Evolutionary conservation across 331 rosid genomes (phyloP).

Genomic region (Cydonia oblonga): DNA sequence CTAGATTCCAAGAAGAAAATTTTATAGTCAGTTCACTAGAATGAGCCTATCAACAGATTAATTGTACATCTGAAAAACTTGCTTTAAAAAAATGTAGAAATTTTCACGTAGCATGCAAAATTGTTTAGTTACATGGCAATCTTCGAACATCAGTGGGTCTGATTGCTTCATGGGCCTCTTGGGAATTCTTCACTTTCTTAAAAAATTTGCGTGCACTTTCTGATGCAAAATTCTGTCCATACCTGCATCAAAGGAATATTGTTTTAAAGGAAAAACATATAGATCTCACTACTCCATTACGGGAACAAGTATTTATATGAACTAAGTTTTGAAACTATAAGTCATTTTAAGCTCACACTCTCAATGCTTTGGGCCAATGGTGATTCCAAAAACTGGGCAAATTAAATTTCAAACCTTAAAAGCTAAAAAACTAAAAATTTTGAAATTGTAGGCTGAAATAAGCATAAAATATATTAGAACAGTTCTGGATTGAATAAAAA

Average conservation of each 20-base stretch:
- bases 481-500: too few relatives aligned
- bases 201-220: conserved; percentile 52
- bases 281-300: neutral
- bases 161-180: conserved; percentile 99
- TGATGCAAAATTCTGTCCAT: conserved; percentile 59
- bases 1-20: conserved; percentile 35
- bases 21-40: conserved; percentile 6
- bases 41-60: neutral
- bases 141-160: conserved; percentile 80
- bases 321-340: neutral
- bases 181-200: conserved; percentile 98
- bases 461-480: neutral
- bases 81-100: neutral
- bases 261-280: neutral
- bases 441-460: neutral
- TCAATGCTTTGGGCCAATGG: neutral
- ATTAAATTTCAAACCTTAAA: neutral
- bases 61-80: neutral
- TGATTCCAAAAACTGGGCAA: neutral
- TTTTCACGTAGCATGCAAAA: neutral
- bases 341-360: neutral
- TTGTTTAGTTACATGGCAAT: conserved; percentile 58
- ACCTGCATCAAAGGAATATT: conserved; percentile 48
- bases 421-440: neutral
- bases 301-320: neutral